Conservation (phyloP, 345 rosid genomes). For the Hibiscus tridactylites region DNA sequence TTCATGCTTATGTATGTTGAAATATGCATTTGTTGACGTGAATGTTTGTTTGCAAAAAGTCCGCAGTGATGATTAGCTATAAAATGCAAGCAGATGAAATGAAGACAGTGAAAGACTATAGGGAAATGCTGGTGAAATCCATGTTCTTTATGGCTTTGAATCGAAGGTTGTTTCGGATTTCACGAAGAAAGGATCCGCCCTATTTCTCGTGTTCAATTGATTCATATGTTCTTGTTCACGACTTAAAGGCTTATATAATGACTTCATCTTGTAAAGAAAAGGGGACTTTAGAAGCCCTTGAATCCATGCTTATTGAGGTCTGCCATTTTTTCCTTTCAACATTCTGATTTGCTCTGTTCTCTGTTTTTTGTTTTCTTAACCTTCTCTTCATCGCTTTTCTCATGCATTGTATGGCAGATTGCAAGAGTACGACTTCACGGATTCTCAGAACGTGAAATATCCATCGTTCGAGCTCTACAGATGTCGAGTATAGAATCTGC, state of each 20-base stretch:
- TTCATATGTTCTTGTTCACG: slow-evolving; percentile 67
- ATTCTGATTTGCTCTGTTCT: slow-evolving; percentile 10
- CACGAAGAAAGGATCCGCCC: slow-evolving; percentile 71
- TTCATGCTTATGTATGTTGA: background rate
- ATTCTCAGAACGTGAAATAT: slow-evolving; percentile 84
- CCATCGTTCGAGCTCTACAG: slow-evolving; percentile 61
- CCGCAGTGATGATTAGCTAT: slow-evolving; percentile 81
- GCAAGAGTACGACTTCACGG: slow-evolving; percentile 85
- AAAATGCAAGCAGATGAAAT: slow-evolving; percentile 61
- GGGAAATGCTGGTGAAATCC: slow-evolving; percentile 67
- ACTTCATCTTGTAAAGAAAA: slow-evolving; percentile 74
- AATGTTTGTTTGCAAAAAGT: slow-evolving; percentile 30
- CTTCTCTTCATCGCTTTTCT: background rate
- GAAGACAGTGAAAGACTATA: slow-evolving; percentile 74
- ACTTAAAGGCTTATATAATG: slow-evolving; percentile 73
- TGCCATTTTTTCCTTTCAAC: slow-evolving; percentile 7
- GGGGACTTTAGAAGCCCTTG: slow-evolving; percentile 70
- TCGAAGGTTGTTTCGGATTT: slow-evolving; percentile 79
- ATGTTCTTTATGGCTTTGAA: slow-evolving; percentile 80
- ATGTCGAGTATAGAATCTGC: slow-evolving; percentile 91
- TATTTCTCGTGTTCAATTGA: slow-evolving; percentile 87
- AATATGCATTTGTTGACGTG: background rate
- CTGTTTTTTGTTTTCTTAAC: slow-evolving; percentile 4
- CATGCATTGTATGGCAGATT: slow-evolving; percentile 38
- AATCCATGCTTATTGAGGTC: slow-evolving; percentile 88